Conservation (phyloP, 306 rosid species). For the Urtica urens region DNA sequence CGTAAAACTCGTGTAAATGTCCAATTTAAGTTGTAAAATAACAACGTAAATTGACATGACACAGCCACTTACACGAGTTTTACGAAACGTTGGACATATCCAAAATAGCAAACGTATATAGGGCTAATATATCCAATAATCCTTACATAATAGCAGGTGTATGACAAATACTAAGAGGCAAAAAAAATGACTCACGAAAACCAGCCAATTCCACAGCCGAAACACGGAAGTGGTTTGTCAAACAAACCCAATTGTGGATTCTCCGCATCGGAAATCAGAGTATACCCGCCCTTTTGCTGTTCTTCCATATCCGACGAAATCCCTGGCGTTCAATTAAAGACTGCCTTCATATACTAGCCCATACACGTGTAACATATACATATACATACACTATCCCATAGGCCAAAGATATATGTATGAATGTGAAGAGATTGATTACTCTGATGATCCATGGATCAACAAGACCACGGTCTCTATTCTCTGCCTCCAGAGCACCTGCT, state of each 20-base stretch:
- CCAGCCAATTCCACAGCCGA: constrained; percentile 95
- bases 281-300: constrained; percentile 43
- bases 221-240: constrained; percentile 83
- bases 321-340: constrained; percentile 19
- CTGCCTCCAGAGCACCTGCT: constrained; percentile 9
- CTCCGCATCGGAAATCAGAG: constrained; percentile 50
- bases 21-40: too few relatives aligned
- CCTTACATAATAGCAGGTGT: too few relatives aligned
- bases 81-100: too few relatives aligned
- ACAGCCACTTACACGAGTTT: too few relatives aligned
- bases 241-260: constrained; percentile 48
- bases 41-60: too few relatives aligned
- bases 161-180: too few relatives aligned
- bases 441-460: constrained; percentile 25
- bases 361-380: background rate
- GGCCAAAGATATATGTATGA: background rate
- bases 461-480: background rate
- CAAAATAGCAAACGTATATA: too few relatives aligned
- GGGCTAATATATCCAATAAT: too few relatives aligned
- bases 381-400: background rate
- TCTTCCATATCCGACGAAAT: constrained; percentile 32
- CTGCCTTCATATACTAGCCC: constrained; percentile 18
- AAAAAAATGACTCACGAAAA: constrained; percentile 86
- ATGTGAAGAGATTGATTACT: constrained; percentile 10
- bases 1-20: too few relatives aligned